A percentile compares a stretch with the other conserved stretches of the same genome.
Conservation (phyloP, 2,329 filamentous ascomycete genomes). For the Colletotrichum sansevieriae region DNA sequence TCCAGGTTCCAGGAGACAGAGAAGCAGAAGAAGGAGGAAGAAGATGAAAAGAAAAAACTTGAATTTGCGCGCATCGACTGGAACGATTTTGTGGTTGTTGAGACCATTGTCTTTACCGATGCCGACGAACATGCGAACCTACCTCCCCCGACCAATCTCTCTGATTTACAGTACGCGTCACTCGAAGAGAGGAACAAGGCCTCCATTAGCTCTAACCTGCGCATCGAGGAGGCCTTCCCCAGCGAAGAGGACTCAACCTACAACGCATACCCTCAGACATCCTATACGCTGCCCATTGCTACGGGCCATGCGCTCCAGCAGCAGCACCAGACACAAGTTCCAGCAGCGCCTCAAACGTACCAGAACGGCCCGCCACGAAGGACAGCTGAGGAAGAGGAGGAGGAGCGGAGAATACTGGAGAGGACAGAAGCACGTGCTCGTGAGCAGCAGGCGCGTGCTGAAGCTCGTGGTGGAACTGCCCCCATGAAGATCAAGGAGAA, state of each 20-base stretch:
- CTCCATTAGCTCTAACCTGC: slow-evolving; percentile 83
- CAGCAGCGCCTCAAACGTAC: slow-evolving; percentile 42
- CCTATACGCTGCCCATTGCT: slow-evolving; percentile 60
- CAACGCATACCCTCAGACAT: slow-evolving; percentile 60
- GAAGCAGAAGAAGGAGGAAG: slow-evolving; percentile 89
- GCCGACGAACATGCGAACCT: slow-evolving; percentile 88
- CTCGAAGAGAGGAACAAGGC: slow-evolving; percentile 95
- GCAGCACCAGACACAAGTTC: slow-evolving; percentile 50
- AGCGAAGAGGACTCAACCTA: slow-evolving; percentile 77
- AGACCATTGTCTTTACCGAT: slow-evolving; percentile 93
- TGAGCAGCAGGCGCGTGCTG: slow-evolving; percentile 82
- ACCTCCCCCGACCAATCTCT: slow-evolving; percentile 88
- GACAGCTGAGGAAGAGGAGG: slow-evolving; percentile 70
- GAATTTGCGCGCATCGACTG: slow-evolving; percentile 92
- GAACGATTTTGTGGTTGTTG: slow-evolving; percentile 97
- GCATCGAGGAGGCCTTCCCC: slow-evolving; percentile 96
- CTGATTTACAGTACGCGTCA: slow-evolving; percentile 93
- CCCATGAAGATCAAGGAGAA: slow-evolving; percentile 94
- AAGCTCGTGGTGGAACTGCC: slow-evolving; percentile 75
- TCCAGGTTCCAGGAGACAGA: slow-evolving; percentile 86
- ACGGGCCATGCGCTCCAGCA: slow-evolving; percentile 57
- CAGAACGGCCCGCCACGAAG: slow-evolving; percentile 49
- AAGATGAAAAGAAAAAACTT: slow-evolving; percentile 83
- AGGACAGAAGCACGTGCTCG: slow-evolving; percentile 70
- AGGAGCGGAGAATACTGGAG: slow-evolving; percentile 73